Evolutionary conservation across 108 stramenopile species (phyloP).

Genomic region (Nitzschia sp.): DNA sequence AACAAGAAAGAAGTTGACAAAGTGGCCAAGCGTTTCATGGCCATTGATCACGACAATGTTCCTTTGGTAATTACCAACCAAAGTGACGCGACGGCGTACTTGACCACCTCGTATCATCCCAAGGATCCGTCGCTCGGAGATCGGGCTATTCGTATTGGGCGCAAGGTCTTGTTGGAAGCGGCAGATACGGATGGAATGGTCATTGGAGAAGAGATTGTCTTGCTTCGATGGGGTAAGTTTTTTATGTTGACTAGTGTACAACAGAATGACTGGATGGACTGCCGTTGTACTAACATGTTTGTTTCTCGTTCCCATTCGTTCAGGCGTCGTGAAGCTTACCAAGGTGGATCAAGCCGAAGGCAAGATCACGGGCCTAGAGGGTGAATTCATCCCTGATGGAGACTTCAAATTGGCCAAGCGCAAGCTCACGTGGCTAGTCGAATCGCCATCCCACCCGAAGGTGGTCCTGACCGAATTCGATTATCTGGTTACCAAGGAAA

Average conservation of each 20-base stretch:
- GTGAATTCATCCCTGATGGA: slow-evolving; percentile 80
- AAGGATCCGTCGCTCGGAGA: slow-evolving; percentile 91
- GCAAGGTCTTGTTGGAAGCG: slow-evolving; percentile 82
- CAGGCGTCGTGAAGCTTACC: slow-evolving; percentile 84
- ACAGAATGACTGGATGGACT: too few relatives aligned
- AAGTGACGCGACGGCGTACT: slow-evolving; percentile 43
- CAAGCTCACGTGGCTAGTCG: slow-evolving; percentile 94
- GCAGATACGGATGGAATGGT: slow-evolving; percentile 85
- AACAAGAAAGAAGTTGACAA: slow-evolving; percentile 98
- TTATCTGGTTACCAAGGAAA: slow-evolving; percentile 94
- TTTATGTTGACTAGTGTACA: too few relatives aligned
- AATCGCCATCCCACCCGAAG: slow-evolving; percentile 41
- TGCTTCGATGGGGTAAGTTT: slow-evolving; percentile 93
- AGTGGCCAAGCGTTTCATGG: slow-evolving; percentile 93
- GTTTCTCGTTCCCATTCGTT: too few relatives aligned
- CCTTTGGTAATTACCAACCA: slow-evolving; percentile 77
- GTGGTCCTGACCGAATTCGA: slow-evolving; percentile 93
- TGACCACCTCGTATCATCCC: slow-evolving; percentile 83
- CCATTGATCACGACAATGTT: slow-evolving; percentile 75
- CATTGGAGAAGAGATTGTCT: slow-evolving; percentile 92
- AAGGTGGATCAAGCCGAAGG: slow-evolving; percentile 63
- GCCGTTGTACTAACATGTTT: too few relatives aligned
- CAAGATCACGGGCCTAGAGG: slow-evolving; percentile 57
- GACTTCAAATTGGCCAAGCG: slow-evolving; percentile 92
- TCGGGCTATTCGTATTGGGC: slow-evolving; percentile 71